Base-by-base conservation (phyloP, 2,329 filamentous ascomycete species). In the Colletotrichum lupini region DNA sequence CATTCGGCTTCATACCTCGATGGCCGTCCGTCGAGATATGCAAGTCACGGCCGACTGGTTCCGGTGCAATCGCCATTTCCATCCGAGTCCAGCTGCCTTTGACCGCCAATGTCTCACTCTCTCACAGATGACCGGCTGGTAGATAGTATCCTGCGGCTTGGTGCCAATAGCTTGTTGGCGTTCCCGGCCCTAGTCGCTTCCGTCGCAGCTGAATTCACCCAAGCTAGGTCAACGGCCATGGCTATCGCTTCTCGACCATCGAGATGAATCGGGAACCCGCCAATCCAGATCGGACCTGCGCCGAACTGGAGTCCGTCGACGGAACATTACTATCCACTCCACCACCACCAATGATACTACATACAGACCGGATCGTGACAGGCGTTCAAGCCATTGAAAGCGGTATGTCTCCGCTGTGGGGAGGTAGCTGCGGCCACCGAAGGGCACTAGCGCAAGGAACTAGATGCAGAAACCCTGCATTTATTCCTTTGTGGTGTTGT, bases 391-490 rank as follows among this genome's bases (percentile, higher is more conserved):
- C 59, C 49, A 68, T 28, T 5, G 56, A 19, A 42, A 35, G 66
- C 32, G 37, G 9, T 57, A 61, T 30, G 28, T 70, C 60, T 28
- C 67, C 67, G 56, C 67, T 73, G 60, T 61, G 55, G 67, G 49
- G 60, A 26, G n/a, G 42, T 24, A 70, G 42, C 57, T 68, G 52
- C 69, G 63, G 69, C 58, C 65, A 68, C 57, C 59, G 49, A 26
- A 62, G 24, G 24, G 37, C 55, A 49, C 32, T 55, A 64, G 24
- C 22, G 66, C 57, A 35, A 63, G 59, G 70, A 46, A 53, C 70
- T 30, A 32, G 16, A 30, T 52, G 49, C 64, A 62, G 65, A 68
- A 49, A 49, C 70, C 70, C 70, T 69, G 66, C 66, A n/a, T 53
- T 60, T 4, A 9, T 49, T 46, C 24, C 65, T 55, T 55, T 68